These are phyloP conservation scores for Pyrus betulifolia DNA, from an alignment of 306 rosid species.

Conservation along the genomic window DNA sequence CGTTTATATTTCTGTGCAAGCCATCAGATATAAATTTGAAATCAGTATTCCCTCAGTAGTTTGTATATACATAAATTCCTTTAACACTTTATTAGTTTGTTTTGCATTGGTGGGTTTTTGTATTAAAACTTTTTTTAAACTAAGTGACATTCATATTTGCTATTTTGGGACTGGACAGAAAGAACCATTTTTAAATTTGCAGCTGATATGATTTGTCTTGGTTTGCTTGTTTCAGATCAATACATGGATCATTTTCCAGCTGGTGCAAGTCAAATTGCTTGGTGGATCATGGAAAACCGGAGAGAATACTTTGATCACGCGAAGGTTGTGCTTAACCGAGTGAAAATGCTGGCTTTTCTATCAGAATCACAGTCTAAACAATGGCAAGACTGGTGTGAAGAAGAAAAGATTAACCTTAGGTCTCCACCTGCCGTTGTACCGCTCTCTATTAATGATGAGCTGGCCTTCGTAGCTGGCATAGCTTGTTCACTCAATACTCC, in stretches of 20 bases:
- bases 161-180: not conserved
- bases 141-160: not conserved
- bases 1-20: not conserved
- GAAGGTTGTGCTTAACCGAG: slow-evolving; percentile 55
- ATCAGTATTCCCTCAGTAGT: not conserved
- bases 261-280: slow-evolving; percentile 76
- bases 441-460: slow-evolving; percentile 72
- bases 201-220: not conserved
- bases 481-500: slow-evolving; percentile 77
- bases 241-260: slow-evolving; percentile 69
- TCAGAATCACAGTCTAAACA: slow-evolving; percentile 72
- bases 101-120: not conserved
- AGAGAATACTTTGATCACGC: slow-evolving; percentile 81
- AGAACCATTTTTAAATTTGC: not conserved
- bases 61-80: not conserved
- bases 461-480: slow-evolving; percentile 77
- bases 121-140: not conserved
- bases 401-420: slow-evolving; percentile 57
- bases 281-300: slow-evolving; percentile 98
- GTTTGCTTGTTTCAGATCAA: slow-evolving; percentile 45
- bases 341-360: slow-evolving; percentile 59
- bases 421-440: slow-evolving; percentile 63
- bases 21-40: not conserved
- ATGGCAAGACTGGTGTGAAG: slow-evolving; percentile 79
- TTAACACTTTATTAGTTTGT: not conserved